Evolutionary conservation across 257 asterid genomes (phyloP), one percentile per base, ranked within the genome.

Genomic region (Avicennia marina): DNA sequence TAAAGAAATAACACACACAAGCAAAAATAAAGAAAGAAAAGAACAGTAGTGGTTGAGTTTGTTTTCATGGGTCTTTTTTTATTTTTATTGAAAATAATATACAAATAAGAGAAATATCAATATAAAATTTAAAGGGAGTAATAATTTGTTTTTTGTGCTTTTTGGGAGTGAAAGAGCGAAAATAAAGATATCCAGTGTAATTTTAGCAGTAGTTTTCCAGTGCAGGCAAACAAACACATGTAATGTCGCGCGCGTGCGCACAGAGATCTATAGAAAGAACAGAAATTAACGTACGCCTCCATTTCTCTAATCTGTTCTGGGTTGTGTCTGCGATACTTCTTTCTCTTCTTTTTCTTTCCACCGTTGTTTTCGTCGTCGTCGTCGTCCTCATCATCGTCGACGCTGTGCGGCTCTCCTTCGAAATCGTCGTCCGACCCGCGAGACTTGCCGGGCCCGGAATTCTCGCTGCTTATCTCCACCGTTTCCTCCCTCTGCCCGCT

Each of bases 391-490:
- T 38, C 70, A 1, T 83, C 89, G 0, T 76, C 82, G 8, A 22
- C n/a, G 9, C 50, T n/a, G 7, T 6, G 40, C 31, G 56, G 68
- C 36, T 78, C 81, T 2, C 65, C 64, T 32, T 76, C 89, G 7
- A 49, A 67, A 3, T 83, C 94, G 16, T 86, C 91, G 12, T 81
- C 89, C 0, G 90, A 82, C 49, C 76, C 60, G 48, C 76, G 58
- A 1, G 86, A 80, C 60, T 83, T 85, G 8, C 69, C 68, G 4
- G 78, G 74, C 2, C 77, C 96, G 0, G 98, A 90, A 52, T 71
- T 87, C 57, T 83, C 98, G 29, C 98, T 91, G 64, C 95, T 85
- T 18, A 83, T 78, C 66, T 81, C 98, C 75, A 81, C 82, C 41
- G 83, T 61, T 38, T 58, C 86, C 29, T 69, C 87, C 67, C 75